phyloP scores from a whole-genome alignment of 352 stramenopile genomes.

The Globisporangium barbulae region DNA sequence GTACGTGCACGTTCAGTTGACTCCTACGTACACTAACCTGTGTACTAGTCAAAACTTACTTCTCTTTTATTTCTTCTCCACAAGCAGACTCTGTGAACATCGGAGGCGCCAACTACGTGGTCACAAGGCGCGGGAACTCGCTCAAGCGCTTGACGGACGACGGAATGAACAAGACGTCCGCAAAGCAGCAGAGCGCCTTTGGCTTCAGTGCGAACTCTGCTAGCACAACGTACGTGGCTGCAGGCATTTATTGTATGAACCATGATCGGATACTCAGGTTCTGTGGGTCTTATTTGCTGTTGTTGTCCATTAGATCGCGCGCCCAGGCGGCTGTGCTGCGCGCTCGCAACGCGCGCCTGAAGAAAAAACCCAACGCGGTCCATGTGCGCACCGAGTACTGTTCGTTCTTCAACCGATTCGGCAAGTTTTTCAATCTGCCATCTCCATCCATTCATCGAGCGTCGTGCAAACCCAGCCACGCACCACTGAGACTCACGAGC shows the following conservation, averaged over 20 bases:
- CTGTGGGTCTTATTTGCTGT: neutral
- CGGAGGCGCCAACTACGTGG: slow-evolving; percentile 41
- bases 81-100: slow-evolving; percentile 40
- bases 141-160: slow-evolving; percentile 36
- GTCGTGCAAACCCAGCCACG: neutral
- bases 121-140: slow-evolving; percentile 38
- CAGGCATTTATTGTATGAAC: neutral
- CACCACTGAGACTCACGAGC: neutral
- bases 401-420: slow-evolving; percentile 80
- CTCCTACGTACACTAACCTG: neutral
- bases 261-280: neutral
- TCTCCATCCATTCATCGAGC: neutral
- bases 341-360: slow-evolving; percentile 37
- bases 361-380: slow-evolving; percentile 24
- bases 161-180: slow-evolving; percentile 17
- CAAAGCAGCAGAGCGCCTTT: slow-evolving; percentile 10
- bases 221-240: slow-evolving; percentile 31
- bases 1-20: neutral
- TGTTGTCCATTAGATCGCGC: slow-evolving; percentile 20
- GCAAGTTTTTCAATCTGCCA: slow-evolving; percentile 32
- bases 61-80: slow-evolving; percentile 7
- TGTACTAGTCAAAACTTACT: neutral
- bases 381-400: slow-evolving; percentile 71
- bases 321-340: slow-evolving; percentile 53
- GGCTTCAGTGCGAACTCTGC: slow-evolving; percentile 9